Evolutionary conservation across 1,139 yeast genomes (phyloP), one percentile per base, ranked within the genome.

Genomic region (Taphrina flavorubra): DNA sequence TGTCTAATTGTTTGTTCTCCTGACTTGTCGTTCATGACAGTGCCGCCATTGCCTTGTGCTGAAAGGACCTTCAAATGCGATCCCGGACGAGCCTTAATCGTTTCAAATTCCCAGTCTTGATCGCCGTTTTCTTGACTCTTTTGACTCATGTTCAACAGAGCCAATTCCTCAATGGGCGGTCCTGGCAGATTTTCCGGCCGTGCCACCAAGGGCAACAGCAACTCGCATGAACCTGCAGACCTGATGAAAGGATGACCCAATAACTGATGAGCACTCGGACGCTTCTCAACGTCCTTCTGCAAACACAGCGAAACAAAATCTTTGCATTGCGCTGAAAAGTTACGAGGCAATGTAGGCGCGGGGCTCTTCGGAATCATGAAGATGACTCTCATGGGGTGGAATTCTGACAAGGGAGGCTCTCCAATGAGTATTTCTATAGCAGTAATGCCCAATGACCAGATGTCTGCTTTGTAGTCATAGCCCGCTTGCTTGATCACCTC

Each of bases 391-490:
- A 90, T 89, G 3, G 97, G 96, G 74, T 86, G 90, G 59, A 82
- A 82, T 60, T 84, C 84, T 34, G 91, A 87, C 37, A 89, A 77
- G 2, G 97, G 97, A 0, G 97, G 97, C 73, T 86, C 89, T 0
- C 96, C 96, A 31, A 82, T 83, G n/a, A 89, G 88, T 72, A 91
- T 80, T 75, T 91, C 97, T 71, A 87, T 89, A 0, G 92, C 89
- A 46, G 97, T 90, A 72, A 94, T 90, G 0, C 99, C 99, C 69
- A 95, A 79, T 0, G 97, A 91, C 99, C 99, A 95, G 1, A 94
- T 86, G 77, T 95, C 99, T 0, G 99, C 97, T 14, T 89, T 85
- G 76, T 84, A 89, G 72, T 90, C 87, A 77, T 95, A 96, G 11
- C 94, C 97, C 60, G 89, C 88, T 76, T 91, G 97, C 74, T 87